Evolutionary conservation across 129 eudicot genomes (phyloP).

Genomic region (Chrysanthemum lavandulifolium): DNA sequence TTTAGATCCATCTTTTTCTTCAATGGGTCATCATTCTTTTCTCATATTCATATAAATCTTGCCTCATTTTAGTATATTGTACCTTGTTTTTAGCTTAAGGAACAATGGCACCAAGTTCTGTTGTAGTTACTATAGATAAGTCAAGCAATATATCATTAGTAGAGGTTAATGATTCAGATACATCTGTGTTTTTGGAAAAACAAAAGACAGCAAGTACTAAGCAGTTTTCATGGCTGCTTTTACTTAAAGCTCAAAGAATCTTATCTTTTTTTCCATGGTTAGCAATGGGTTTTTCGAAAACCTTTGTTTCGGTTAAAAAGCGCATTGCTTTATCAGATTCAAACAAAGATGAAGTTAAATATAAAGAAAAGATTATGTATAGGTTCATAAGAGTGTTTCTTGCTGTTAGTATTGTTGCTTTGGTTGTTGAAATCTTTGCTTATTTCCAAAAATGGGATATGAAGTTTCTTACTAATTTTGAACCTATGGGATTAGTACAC

Average conservation of each 20-base stretch:
- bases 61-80: not conserved
- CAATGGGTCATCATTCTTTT: slow-evolving; percentile 21
- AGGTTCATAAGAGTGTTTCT: slow-evolving; percentile 67
- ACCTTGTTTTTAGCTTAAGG: slow-evolving; percentile 10
- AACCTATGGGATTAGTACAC: slow-evolving; percentile 50
- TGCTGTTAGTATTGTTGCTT: slow-evolving; percentile 56
- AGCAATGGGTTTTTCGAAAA: slow-evolving; percentile 40
- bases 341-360: slow-evolving; percentile 58
- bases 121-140: slow-evolving; percentile 47
- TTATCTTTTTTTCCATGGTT: slow-evolving; percentile 54
- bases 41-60: not conserved
- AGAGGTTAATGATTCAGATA: slow-evolving; percentile 40
- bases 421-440: slow-evolving; percentile 68
- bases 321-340: slow-evolving; percentile 58
- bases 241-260: slow-evolving; percentile 62
- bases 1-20: not conserved
- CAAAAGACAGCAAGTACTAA: slow-evolving; percentile 72
- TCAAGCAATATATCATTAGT: slow-evolving; percentile 46
- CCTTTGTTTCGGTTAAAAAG: slow-evolving; percentile 46
- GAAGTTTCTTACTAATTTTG: slow-evolving; percentile 50
- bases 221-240: slow-evolving; percentile 66
- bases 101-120: slow-evolving; percentile 53
- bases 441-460: slow-evolving; percentile 75
- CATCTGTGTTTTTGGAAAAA: slow-evolving; percentile 50
- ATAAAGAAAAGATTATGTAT: slow-evolving; percentile 65